phyloP scores from a whole-genome alignment of 129 eudicot species.

The Escallonia herrerae region DNA sequence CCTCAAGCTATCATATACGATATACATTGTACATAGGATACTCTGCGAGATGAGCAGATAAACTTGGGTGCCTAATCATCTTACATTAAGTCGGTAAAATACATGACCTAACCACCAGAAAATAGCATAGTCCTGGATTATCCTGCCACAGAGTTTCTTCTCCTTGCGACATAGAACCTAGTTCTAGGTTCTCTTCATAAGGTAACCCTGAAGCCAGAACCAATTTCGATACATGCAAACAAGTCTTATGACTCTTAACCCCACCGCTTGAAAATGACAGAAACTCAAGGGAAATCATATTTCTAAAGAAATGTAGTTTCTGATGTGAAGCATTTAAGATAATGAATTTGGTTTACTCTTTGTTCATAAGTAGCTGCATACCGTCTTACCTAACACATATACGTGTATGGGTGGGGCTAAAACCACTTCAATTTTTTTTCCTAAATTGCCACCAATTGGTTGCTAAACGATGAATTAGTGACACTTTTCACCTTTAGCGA shows the following conservation, averaged over 20 bases:
- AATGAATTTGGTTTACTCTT: not conserved
- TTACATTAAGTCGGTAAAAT: not conserved
- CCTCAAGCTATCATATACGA: too few relatives aligned
- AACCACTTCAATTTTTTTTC: too few relatives aligned
- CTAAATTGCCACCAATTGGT: too few relatives aligned
- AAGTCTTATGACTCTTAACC: constrained; percentile 4
- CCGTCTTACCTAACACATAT: too few relatives aligned
- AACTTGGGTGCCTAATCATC: not conserved
- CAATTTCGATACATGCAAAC: not conserved
- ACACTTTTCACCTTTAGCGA: too few relatives aligned
- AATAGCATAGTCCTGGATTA: not conserved
- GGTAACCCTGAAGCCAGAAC: not conserved
- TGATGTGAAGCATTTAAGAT: not conserved
- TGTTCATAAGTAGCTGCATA: too few relatives aligned
- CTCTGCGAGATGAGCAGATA: not conserved
- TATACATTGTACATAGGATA: too few relatives aligned
- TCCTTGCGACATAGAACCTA: not conserved
- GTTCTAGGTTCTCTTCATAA: not conserved
- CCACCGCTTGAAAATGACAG: not conserved
- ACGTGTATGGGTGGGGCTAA: too few relatives aligned
- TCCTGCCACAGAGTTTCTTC: not conserved
- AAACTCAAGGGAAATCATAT: not conserved
- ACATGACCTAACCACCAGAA: not conserved
- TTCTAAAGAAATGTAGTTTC: not conserved
- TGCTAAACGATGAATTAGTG: too few relatives aligned